A percentile compares a stretch with the other conserved stretches of the same genome.
Evolutionary conservation across 2,329 filamentous ascomycete genomes (phyloP).

Genomic region (Aureobasidium sp.): DNA sequence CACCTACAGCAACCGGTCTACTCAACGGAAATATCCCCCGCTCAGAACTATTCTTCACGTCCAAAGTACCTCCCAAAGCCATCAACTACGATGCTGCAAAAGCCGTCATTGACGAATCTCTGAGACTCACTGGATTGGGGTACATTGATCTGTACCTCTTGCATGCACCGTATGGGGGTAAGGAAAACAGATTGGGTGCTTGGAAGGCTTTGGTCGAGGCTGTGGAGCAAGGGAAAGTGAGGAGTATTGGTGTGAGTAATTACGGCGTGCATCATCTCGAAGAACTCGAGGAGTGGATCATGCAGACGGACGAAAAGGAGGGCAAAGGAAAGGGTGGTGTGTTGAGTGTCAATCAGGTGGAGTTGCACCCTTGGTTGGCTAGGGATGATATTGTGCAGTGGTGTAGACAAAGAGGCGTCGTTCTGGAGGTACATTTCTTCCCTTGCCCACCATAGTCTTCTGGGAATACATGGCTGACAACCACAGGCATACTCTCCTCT

Average conservation of each 20-base stretch:
- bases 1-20: conserved; percentile 45
- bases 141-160: conserved; percentile 41
- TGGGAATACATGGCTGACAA: neutral
- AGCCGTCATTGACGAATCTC: conserved; percentile 52
- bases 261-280: conserved; percentile 48
- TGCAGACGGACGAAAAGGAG: conserved; percentile 55
- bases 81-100: conserved; percentile 58
- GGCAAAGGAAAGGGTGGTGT: conserved; percentile 56
- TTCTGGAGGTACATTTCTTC: conserved; percentile 30
- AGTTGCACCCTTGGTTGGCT: conserved; percentile 81
- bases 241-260: conserved; percentile 46
- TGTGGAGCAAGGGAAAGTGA: conserved; percentile 42
- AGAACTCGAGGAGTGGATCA: conserved; percentile 45
- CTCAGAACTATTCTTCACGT: conserved; percentile 53
- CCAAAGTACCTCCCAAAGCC: conserved; percentile 43
- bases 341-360: conserved; percentile 77
- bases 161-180: conserved; percentile 46
- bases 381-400: conserved; percentile 72
- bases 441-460: neutral
- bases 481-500: conserved; percentile 37
- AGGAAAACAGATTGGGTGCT: conserved; percentile 39
- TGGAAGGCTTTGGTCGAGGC: conserved; percentile 48
- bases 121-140: conserved; percentile 47
- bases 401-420: conserved; percentile 49
- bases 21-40: conserved; percentile 43